A percentile compares a stretch with the other conserved stretches of the same genome.
Conservation (phyloP, 2,329 filamentous ascomycete genomes). For the Cladosporium sp. region DNA sequence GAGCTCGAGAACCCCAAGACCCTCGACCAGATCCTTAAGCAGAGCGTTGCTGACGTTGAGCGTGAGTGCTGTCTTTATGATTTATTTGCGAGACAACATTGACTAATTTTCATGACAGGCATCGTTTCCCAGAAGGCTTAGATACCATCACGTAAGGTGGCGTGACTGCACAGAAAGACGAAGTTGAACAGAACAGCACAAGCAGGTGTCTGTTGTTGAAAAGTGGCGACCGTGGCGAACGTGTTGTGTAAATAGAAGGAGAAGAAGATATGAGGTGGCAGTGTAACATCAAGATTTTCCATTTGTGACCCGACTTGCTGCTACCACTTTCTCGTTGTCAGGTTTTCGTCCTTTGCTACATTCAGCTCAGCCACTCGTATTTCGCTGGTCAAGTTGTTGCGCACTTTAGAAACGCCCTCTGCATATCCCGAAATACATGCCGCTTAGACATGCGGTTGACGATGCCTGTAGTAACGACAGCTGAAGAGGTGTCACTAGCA, state of each 20-base stretch:
- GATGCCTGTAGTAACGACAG: neutral
- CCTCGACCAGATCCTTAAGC: conserved; percentile 95
- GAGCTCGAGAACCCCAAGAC: conserved; percentile 97
- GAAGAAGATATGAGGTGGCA: conserved; percentile 17
- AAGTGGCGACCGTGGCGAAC: neutral
- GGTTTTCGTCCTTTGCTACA: neutral
- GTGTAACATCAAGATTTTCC: conserved; percentile 19
- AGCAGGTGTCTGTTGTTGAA: neutral
- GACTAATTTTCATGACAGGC: conserved; percentile 1
- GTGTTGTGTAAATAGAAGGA: conserved; percentile 11
- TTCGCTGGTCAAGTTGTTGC: too few relatives aligned
- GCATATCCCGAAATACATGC: neutral
- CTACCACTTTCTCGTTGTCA: neutral
- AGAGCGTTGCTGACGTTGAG: conserved; percentile 95
- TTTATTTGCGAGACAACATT: neutral
- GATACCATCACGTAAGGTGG: conserved; percentile 17
- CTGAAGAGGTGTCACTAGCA: neutral
- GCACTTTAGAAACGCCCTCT: neutral
- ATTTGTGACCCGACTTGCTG: conserved; percentile 16
- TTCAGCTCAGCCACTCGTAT: neutral
- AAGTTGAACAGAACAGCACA: neutral
- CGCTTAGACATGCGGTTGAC: neutral
- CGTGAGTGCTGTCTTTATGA: conserved; percentile 58
- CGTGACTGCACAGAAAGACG: neutral
- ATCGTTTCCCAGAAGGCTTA: conserved; percentile 21